Percentiles rank a stretch among this genome's conserved stretches.
Evolutionary conservation across 164 flowering plant species (phyloP).

Genomic region (Tetrastigma voinierianum): DNA sequence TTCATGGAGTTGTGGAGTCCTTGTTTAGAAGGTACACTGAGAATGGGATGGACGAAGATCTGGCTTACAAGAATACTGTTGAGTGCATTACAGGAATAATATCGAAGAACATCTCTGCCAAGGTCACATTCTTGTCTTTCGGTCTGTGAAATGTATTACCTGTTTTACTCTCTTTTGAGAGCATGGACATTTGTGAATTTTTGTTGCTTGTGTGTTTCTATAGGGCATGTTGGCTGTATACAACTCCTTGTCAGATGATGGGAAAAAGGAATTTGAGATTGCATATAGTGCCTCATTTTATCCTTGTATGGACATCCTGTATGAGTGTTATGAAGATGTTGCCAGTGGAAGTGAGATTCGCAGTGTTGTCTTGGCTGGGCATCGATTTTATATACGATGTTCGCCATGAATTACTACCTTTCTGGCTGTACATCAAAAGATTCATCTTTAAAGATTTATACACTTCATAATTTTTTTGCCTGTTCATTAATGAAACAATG

Average conservation of each 20-base stretch:
- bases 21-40: slow-evolving; percentile 91
- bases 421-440: no score
- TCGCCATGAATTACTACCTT: no score
- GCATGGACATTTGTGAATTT: no score
- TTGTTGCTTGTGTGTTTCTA: background rate
- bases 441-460: no score
- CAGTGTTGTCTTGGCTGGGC: slow-evolving; percentile 94
- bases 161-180: background rate
- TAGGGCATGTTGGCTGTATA: slow-evolving; percentile 93
- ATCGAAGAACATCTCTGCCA: slow-evolving; percentile 79
- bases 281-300: slow-evolving; percentile 94
- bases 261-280: slow-evolving; percentile 70
- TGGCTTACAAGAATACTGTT: slow-evolving; percentile 89
- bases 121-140: slow-evolving; percentile 39
- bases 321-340: slow-evolving; percentile 95
- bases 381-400: slow-evolving; percentile 72
- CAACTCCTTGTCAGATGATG: slow-evolving; percentile 68
- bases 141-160: no score
- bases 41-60: slow-evolving; percentile 82
- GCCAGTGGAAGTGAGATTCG: slow-evolving; percentile 88
- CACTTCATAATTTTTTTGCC: no score
- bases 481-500: no score
- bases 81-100: slow-evolving; percentile 88
- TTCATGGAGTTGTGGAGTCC: slow-evolving; percentile 93
- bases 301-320: slow-evolving; percentile 94